Conservation (phyloP, 2,329 filamentous ascomycete genomes). For the Plectosphaerella cucumerina region DNA sequence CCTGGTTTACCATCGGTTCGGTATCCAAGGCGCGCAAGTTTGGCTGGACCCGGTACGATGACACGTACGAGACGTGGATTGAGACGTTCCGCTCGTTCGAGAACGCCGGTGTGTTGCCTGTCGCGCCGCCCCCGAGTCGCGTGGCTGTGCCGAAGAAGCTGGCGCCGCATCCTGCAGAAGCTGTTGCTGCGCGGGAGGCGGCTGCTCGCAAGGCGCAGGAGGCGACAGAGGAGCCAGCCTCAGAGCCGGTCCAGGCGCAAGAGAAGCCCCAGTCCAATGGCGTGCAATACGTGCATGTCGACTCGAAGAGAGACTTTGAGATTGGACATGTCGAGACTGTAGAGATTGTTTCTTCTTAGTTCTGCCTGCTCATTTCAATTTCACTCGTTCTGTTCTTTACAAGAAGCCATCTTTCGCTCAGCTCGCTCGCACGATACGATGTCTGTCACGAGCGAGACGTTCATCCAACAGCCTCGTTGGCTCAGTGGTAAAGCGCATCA, state of each 20-base stretch:
- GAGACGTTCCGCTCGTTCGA: constrained; percentile 10
- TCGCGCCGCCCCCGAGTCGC: not conserved
- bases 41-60: constrained; percentile 9
- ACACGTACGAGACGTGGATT: constrained; percentile 8
- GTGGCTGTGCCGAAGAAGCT: not conserved
- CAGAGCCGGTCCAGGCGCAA: not conserved
- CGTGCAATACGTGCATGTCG: not conserved
- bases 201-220: not conserved
- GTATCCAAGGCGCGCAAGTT: constrained; percentile 11
- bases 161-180: not conserved
- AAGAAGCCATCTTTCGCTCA: no score
- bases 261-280: not conserved
- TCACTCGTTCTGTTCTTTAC: no score
- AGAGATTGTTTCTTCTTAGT: not conserved
- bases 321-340: not conserved
- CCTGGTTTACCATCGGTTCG: constrained; percentile 7
- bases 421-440: no score
- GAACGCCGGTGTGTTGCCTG: constrained; percentile 10
- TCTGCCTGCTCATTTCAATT: no score
- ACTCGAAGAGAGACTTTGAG: not conserved
- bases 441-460: no score
- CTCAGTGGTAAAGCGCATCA: constrained; percentile 31
- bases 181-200: not conserved
- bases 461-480: constrained; percentile 21
- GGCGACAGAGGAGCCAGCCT: no score